These are phyloP conservation scores for Raddia distichophylla DNA, from an alignment of 176 grass and related monocot species.

Conservation along the genomic window DNA sequence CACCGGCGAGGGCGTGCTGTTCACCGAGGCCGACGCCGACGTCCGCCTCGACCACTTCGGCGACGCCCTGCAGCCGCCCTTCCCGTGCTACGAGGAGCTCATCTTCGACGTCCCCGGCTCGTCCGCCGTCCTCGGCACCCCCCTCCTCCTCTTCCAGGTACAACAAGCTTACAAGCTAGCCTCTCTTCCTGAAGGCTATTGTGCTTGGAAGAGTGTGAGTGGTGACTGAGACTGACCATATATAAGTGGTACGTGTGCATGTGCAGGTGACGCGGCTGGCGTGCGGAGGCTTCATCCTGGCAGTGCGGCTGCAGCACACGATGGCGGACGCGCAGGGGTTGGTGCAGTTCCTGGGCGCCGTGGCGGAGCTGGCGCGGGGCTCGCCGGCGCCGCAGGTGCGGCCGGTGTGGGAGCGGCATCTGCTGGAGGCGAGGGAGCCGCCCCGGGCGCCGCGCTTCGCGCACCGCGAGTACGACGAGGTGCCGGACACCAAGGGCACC, in stretches of 20 bases:
- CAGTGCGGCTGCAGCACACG: constrained; percentile 54
- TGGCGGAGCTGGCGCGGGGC: constrained; percentile 71
- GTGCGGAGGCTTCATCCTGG: constrained; percentile 72
- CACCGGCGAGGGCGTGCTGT: constrained; percentile 77
- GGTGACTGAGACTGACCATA: too few relatives aligned
- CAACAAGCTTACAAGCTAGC: neutral
- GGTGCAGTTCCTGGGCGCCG: constrained; percentile 55
- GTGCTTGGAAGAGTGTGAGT: neutral
- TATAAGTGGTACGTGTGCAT: neutral
- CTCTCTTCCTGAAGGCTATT: neutral
- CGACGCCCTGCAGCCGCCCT: constrained; percentile 65
- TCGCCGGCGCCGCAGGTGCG: constrained; percentile 34
- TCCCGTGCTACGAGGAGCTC: constrained; percentile 72
- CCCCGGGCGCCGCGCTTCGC: constrained; percentile 45
- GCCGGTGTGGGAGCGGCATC: constrained; percentile 61
- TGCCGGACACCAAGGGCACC: constrained; percentile 76
- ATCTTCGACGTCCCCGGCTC: constrained; percentile 70
- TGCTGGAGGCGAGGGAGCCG: constrained; percentile 57
- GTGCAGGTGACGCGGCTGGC: constrained; percentile 67
- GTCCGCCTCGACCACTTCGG: constrained; percentile 75
- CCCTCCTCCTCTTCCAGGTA: constrained; percentile 78
- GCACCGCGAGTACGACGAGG: constrained; percentile 77
- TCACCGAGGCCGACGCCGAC: constrained; percentile 76
- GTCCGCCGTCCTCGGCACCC: constrained; percentile 54
- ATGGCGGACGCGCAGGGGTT: constrained; percentile 66